Evolutionary conservation across 768 basidiomycete genomes (phyloP), one percentile per base, ranked within the genome.

Genomic region (Psilocybe tampanensis): DNA sequence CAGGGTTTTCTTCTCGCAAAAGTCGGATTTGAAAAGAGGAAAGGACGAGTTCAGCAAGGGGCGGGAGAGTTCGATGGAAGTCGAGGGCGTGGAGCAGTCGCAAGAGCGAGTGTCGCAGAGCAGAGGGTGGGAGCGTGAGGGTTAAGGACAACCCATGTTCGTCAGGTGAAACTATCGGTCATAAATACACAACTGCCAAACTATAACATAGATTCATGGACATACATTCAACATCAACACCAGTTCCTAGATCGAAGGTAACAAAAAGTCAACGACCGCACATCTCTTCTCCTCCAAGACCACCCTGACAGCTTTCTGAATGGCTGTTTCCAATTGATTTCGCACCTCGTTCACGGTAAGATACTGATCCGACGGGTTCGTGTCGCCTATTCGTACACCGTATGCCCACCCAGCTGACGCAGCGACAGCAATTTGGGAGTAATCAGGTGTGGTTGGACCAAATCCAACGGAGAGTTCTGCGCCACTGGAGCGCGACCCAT

Each of bases 381-480:
- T 39, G 23, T 58, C 67, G 9, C 73, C 74, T 12, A 79, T 65
- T 3, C 76, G 75, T 48, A 70, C 71, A 0, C 77, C 77, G 78
- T 83, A 86, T 0, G 78, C 85, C 88, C 88, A 90, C 1, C 87
- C 87, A 2, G 80, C 81, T 6, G 86, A 85, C 0, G 88, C 87
- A 0, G 87, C 88, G 2, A 81, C 80, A 0, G 88, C 89, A 42
- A 90, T 84, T 54, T 80, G 76, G 0, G 80, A 65, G 61, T 84
- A 86, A 62, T 89, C 85, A 0, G 88, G 86, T 55, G 73, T 72
- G 33, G 78, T 71, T 2, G 86, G 86, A 0, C 86, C 86, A 60
- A 90, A 88, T 0, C 86, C 85, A 12, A 85, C 79, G 7, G 84
- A 80, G 0, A 90, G 79, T 47, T 79, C 71, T 7, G 75, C 74